phyloP scores from a whole-genome alignment of 192 early-diverging fungal species.

The Paraglomus brasilianum region DNA sequence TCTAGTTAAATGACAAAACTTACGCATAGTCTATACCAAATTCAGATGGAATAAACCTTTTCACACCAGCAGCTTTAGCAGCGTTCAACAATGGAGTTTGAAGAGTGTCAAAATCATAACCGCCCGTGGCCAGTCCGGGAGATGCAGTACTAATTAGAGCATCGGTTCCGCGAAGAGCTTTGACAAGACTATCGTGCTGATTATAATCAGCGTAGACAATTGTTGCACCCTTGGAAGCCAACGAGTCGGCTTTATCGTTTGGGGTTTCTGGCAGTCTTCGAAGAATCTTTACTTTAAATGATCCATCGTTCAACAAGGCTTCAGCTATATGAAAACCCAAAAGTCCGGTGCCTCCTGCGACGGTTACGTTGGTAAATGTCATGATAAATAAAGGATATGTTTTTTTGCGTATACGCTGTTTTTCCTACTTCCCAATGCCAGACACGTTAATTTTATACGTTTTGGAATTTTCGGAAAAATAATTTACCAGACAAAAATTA shows the following conservation, averaged over 20 bases:
- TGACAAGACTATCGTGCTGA: constrained; percentile 20
- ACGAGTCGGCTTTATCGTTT: constrained; percentile 6
- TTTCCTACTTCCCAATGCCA: no score
- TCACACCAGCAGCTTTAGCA: constrained; percentile 26
- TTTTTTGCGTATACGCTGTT: no score
- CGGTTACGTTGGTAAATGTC: background rate
- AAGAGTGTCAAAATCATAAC: background rate
- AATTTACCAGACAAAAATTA: no score
- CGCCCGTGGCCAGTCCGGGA: background rate
- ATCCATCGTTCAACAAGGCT: constrained; percentile 24
- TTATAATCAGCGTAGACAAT: constrained; percentile 29
- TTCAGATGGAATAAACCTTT: constrained; percentile 27
- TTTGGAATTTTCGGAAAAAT: no score
- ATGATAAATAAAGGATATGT: background rate
- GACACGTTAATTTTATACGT: no score
- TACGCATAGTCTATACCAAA: background rate
- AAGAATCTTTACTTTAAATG: constrained; percentile 25
- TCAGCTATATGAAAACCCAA: constrained; percentile 14
- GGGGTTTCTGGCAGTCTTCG: background rate
- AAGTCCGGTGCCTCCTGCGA: constrained; percentile 20
- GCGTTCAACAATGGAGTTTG: constrained; percentile 10
- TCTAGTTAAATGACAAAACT: background rate
- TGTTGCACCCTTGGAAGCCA: constrained; percentile 5
- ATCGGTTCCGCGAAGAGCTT: constrained; percentile 23
- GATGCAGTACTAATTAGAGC: constrained; percentile 14